Conservation (phyloP, 208 protist genomes). For the Polymyxa betae region DNA sequence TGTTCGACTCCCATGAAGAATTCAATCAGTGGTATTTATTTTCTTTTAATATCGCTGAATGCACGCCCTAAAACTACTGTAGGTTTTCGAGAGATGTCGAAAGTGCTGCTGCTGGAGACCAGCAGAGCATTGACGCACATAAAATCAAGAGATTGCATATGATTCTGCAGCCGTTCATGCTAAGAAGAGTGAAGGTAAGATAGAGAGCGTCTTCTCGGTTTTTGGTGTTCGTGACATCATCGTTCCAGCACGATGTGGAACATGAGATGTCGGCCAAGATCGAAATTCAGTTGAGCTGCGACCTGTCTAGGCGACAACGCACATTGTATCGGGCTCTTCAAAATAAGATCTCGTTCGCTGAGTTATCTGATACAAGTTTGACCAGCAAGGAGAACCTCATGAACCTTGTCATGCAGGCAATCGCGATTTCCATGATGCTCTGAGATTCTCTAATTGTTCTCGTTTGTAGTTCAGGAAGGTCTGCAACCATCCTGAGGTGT, state of each 20-base stretch:
- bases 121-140: constrained; percentile 61
- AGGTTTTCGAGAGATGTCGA: constrained; percentile 80
- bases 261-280: constrained; percentile 83
- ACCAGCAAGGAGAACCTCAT: constrained; percentile 70
- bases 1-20: constrained; percentile 83
- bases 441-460: not conserved
- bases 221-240: not conserved
- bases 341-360: constrained; percentile 58
- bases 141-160: constrained; percentile 83
- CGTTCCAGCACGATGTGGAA: constrained; percentile 80
- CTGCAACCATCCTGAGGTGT: constrained; percentile 82
- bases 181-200: constrained; percentile 85
- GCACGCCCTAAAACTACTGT: not conserved
- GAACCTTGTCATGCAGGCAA: constrained; percentile 77
- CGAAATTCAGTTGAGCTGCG: constrained; percentile 65
- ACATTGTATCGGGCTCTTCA: constrained; percentile 63
- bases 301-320: constrained; percentile 60
- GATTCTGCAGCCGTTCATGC: constrained; percentile 90
- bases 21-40: constrained; percentile 76
- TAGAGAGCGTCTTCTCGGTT: not conserved
- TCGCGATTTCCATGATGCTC: not conserved
- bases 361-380: constrained; percentile 53
- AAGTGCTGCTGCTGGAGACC: constrained; percentile 66
- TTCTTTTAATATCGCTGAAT: not conserved
- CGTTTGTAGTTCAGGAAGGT: constrained; percentile 77